Base-by-base conservation (phyloP, 176 grass and related monocot genomes). In the Cenchrus americanus region DNA sequence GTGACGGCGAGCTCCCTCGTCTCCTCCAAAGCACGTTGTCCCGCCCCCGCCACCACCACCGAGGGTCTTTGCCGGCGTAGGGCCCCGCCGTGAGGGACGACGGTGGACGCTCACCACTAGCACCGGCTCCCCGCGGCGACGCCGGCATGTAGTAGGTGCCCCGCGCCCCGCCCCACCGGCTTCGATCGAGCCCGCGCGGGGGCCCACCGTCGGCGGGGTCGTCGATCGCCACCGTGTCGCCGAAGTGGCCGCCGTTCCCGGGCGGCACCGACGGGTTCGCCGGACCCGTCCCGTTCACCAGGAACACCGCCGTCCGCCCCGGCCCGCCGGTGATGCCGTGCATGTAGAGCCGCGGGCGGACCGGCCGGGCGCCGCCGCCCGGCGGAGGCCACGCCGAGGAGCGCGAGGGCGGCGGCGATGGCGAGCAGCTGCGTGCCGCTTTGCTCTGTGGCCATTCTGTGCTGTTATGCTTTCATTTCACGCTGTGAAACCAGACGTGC, bases 241-340 rank as follows among this genome's bases (percentile, higher is more conserved):
- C 57, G 57, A 60, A 60, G 2, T 9, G 57, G 54, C 54, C n/a
- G n/a, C n/a, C n/a, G n/a, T n/a, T 58, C 54, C 54, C 18, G 7
- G 54, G 19, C 54, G 54, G 57, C 57, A 60, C 23, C 5, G 21
- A 60, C 57, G 57, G 57, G 0, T 60, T 60, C 21, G n/a, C 0
- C 57, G 21, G 57, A 8, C 57, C 57, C 6, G 21, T 60, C 57
- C 57, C 57, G n/a, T 60, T 60, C 18, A 60, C 57, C 6, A 60
- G 57, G 19, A 4, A 0, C 19, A 71, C 23, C 13, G 79, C 57
- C 62, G 72, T 86, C 43, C 21, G 55, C 10, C 52, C 67, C 49
- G 83, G 78, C 37, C 83, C 79, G 24, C 32, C 44, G 57, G 40
- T 23, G 51, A 86, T 65, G 50, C 86, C 83, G 66, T 83, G 88